These are phyloP conservation scores for Peltaster fructicola DNA, from an alignment of 2,329 filamentous ascomycete genomes.

Conservation along the genomic window DNA sequence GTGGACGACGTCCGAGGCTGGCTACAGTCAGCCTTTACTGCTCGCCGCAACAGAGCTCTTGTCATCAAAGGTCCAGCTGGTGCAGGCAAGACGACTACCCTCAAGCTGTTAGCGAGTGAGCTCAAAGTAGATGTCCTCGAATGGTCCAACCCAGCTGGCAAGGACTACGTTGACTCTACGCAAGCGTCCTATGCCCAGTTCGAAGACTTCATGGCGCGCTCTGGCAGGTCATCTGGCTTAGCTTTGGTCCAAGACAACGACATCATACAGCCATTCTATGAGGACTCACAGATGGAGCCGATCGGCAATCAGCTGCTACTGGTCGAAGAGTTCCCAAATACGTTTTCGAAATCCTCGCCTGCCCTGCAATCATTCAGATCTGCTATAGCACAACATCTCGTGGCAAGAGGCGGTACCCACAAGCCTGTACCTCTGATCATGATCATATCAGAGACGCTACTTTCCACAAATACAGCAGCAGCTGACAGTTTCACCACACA, in stretches of 20 bases:
- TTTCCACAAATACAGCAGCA: constrained; percentile 69
- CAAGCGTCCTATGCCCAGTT: constrained; percentile 65
- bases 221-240: constrained; percentile 62
- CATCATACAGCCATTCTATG: neutral
- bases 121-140: constrained; percentile 64
- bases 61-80: constrained; percentile 82
- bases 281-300: neutral
- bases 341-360: constrained; percentile 27
- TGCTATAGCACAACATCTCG: constrained; percentile 55
- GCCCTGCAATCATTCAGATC: constrained; percentile 42
- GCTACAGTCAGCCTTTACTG: constrained; percentile 57
- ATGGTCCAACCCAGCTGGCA: constrained; percentile 69
- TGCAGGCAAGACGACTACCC: constrained; percentile 78
- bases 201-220: constrained; percentile 74
- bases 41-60: constrained; percentile 22
- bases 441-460: constrained; percentile 75
- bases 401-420: constrained; percentile 3
- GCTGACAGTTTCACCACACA: constrained; percentile 89
- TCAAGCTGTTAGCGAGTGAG: constrained; percentile 60
- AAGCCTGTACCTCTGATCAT: constrained; percentile 51
- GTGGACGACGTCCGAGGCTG: constrained; percentile 70
- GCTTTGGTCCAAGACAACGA: constrained; percentile 22
- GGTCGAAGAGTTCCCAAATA: constrained; percentile 34
- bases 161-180: constrained; percentile 43
- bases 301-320: constrained; percentile 22